These are phyloP conservation scores for Acidiella bohemica DNA, from an alignment of 495 filamentous ascomycete genomes.

Conservation along the genomic window DNA sequence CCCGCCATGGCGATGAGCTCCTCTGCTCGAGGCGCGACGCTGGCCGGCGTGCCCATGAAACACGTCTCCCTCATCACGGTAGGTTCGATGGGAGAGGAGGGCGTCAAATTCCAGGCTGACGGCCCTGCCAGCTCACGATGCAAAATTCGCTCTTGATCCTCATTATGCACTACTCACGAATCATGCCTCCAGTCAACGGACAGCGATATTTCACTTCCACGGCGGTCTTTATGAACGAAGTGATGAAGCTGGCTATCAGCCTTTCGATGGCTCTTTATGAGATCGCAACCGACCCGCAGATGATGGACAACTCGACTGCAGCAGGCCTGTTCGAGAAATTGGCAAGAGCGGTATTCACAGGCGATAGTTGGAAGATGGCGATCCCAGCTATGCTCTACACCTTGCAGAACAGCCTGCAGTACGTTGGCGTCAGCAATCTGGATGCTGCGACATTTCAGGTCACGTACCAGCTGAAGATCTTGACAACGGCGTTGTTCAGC, in stretches of 20 bases:
- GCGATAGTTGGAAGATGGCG: slow-evolving; percentile 93
- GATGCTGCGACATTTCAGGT: slow-evolving; percentile 87
- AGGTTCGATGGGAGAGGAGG: slow-evolving; percentile 20
- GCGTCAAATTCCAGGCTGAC: neutral
- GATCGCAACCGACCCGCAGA: slow-evolving; percentile 46
- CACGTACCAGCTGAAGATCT: slow-evolving; percentile 83
- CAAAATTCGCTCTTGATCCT: slow-evolving; percentile 72
- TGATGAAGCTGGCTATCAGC: slow-evolving; percentile 77
- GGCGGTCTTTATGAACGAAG: slow-evolving; percentile 85
- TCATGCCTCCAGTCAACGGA: slow-evolving; percentile 70
- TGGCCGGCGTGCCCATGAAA: slow-evolving; percentile 54
- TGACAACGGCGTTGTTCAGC: slow-evolving; percentile 82
- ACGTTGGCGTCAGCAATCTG: slow-evolving; percentile 80
- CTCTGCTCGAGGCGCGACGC: slow-evolving; percentile 14
- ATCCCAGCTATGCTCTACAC: slow-evolving; percentile 84
- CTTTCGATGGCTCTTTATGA: slow-evolving; percentile 80
- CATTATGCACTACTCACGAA: slow-evolving; percentile 81
- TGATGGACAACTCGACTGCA: slow-evolving; percentile 61
- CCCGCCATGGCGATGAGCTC: slow-evolving; percentile 19
- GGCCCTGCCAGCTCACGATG: slow-evolving; percentile 48
- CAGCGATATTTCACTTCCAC: slow-evolving; percentile 88
- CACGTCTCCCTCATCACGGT: slow-evolving; percentile 68
- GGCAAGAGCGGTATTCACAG: slow-evolving; percentile 66
- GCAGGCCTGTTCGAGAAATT: slow-evolving; percentile 69
- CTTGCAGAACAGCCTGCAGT: slow-evolving; percentile 80